These are phyloP conservation scores for Prunus padus DNA, from an alignment of 306 rosid genomes.

Conservation along the genomic window DNA sequence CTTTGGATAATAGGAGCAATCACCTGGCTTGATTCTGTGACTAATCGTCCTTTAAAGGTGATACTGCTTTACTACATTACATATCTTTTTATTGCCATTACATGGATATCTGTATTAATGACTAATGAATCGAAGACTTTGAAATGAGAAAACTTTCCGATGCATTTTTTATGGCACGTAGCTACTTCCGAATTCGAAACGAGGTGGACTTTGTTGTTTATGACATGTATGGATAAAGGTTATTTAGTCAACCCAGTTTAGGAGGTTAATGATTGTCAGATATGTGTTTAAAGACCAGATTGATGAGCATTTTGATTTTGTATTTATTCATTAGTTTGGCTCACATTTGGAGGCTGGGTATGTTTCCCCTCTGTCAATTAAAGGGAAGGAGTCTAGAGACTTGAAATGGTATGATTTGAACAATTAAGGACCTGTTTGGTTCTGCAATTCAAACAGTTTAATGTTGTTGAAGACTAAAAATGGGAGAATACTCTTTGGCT, in stretches of 20 bases:
- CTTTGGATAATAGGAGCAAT: conserved; percentile 61
- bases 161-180: background rate
- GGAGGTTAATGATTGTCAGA: background rate
- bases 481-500: too few relatives aligned
- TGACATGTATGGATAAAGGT: background rate
- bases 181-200: background rate
- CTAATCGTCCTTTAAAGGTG: conserved; percentile 89
- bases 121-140: background rate
- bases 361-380: too few relatives aligned
- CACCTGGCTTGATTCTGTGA: conserved; percentile 91
- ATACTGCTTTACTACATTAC: conserved; percentile 14
- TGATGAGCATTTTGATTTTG: background rate
- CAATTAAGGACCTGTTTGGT: too few relatives aligned
- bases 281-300: background rate
- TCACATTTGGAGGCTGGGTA: too few relatives aligned
- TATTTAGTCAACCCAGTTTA: background rate
- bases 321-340: too few relatives aligned
- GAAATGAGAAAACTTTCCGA: background rate
- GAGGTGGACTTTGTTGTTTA: background rate
- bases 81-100: background rate
- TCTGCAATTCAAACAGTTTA: too few relatives aligned
- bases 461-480: too few relatives aligned
- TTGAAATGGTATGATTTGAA: too few relatives aligned
- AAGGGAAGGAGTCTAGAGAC: too few relatives aligned
- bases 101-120: conserved; percentile 5